These are phyloP conservation scores for Setomelanomma holmii DNA, from an alignment of 2,329 filamentous ascomycete genomes.

Conservation along the genomic window DNA sequence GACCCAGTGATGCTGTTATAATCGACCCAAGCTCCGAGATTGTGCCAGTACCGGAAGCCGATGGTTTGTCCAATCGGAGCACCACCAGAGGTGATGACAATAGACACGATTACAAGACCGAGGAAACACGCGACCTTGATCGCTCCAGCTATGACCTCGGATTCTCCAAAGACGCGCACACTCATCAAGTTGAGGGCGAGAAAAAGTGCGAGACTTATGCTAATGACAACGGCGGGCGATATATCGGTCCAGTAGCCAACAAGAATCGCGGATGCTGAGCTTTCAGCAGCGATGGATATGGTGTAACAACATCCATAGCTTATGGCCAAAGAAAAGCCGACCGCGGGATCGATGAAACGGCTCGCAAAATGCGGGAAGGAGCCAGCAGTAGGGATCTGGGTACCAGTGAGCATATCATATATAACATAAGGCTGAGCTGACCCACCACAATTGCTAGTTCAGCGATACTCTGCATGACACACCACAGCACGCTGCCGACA, in stretches of 20 bases:
- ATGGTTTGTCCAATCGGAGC: slow-evolving; percentile 64
- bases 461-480: slow-evolving; percentile 68
- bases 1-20: slow-evolving; percentile 63
- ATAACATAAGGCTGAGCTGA: neutral
- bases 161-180: slow-evolving; percentile 59
- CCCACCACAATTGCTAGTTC: slow-evolving; percentile 61
- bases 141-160: slow-evolving; percentile 53
- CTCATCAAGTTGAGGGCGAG: slow-evolving; percentile 60
- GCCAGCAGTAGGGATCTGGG: slow-evolving; percentile 50
- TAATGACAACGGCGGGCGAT: slow-evolving; percentile 60
- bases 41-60: slow-evolving; percentile 72
- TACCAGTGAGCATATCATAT: neutral
- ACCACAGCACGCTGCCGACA: slow-evolving; percentile 61
- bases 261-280: slow-evolving; percentile 50
- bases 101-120: slow-evolving; percentile 28
- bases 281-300: slow-evolving; percentile 57
- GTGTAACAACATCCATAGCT: slow-evolving; percentile 58
- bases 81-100: slow-evolving; percentile 43
- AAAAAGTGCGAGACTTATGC: slow-evolving; percentile 61
- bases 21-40: slow-evolving; percentile 71
- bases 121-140: slow-evolving; percentile 51
- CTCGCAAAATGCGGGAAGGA: slow-evolving; percentile 68
- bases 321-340: slow-evolving; percentile 60
- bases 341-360: slow-evolving; percentile 67
- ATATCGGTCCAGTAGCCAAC: slow-evolving; percentile 55